These are phyloP conservation scores for Spinellus fusiger DNA, from an alignment of 192 early-diverging fungal species.

Conservation along the genomic window DNA sequence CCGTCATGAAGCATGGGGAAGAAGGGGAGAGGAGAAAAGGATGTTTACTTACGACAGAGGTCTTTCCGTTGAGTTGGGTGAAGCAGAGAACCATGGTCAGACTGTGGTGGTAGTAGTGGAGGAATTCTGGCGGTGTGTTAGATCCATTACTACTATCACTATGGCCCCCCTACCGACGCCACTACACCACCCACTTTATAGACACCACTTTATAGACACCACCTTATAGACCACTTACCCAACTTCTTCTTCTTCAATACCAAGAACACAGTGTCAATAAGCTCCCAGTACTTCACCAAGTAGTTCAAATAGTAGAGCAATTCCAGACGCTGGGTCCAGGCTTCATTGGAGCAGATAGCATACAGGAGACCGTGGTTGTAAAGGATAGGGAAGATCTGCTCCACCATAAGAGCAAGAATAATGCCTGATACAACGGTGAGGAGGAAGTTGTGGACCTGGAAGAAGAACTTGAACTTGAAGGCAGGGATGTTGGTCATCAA, in stretches of 20 bases:
- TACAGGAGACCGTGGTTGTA: slow-evolving; percentile 59
- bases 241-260: slow-evolving; percentile 75
- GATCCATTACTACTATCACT: not conserved
- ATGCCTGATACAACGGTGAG: slow-evolving; percentile 60
- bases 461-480: slow-evolving; percentile 62
- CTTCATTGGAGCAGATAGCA: slow-evolving; percentile 57
- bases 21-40: not conserved
- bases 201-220: not conserved
- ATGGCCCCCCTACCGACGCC: not conserved
- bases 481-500: slow-evolving; percentile 60
- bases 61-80: slow-evolving; percentile 63
- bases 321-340: slow-evolving; percentile 72
- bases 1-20: not conserved
- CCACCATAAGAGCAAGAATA: slow-evolving; percentile 63
- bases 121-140: slow-evolving; percentile 52
- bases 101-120: slow-evolving; percentile 89
- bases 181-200: not conserved
- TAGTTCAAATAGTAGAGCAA: slow-evolving; percentile 86
- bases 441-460: slow-evolving; percentile 75
- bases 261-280: slow-evolving; percentile 81
- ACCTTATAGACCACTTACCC: slow-evolving; percentile 26
- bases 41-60: slow-evolving; percentile 60
- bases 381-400: slow-evolving; percentile 67
- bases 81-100: slow-evolving; percentile 85
- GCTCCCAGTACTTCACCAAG: slow-evolving; percentile 84